A percentile compares a stretch with the other conserved stretches of the same genome.
phyloP scores from a whole-genome alignment of 257 asterid genomes.

The Rubia yunnanensis region DNA sequence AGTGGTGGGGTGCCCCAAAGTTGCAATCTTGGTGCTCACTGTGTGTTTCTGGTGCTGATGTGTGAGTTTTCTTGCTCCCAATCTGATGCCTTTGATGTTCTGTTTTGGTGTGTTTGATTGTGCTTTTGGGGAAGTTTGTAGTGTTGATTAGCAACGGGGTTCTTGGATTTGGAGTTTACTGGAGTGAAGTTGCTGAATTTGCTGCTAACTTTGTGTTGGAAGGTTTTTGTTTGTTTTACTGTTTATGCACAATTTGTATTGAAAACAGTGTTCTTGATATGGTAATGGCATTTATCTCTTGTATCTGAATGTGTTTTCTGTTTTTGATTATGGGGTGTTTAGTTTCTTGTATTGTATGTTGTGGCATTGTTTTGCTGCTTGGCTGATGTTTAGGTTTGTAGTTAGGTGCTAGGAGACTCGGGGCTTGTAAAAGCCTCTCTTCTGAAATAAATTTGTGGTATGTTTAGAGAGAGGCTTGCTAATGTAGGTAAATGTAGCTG shows the following conservation, averaged over 20 bases:
- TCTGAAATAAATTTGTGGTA: neutral
- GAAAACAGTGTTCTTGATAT: neutral
- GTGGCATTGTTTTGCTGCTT: slow-evolving; percentile 5
- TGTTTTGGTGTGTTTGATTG: slow-evolving; percentile 5
- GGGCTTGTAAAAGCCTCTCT: too few species aligned
- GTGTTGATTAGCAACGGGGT: neutral
- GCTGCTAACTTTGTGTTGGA: neutral
- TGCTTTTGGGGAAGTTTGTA: slow-evolving; percentile 4
- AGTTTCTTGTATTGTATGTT: neutral
- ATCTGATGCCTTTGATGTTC: slow-evolving; percentile 11
- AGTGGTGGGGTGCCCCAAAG: slow-evolving; percentile 29
- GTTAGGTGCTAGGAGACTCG: neutral
- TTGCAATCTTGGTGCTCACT: slow-evolving; percentile 24
- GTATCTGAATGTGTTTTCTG: neutral
- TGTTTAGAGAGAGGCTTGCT: neutral
- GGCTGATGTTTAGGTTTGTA: neutral
- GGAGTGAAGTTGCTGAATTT: slow-evolving; percentile 2
- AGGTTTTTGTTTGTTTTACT: neutral
- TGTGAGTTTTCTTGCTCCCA: slow-evolving; percentile 37
- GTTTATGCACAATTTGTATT: too few species aligned
- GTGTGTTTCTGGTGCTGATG: slow-evolving; percentile 29
- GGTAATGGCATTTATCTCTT: neutral
- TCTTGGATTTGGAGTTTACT: neutral
- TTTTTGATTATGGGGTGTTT: neutral
- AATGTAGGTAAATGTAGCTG: neutral